Percentiles rank a stretch among this genome's conserved stretches.
Evolutionary conservation across 2,329 filamentous ascomycete species (phyloP).

Genomic region (Monilinia fructicola): DNA sequence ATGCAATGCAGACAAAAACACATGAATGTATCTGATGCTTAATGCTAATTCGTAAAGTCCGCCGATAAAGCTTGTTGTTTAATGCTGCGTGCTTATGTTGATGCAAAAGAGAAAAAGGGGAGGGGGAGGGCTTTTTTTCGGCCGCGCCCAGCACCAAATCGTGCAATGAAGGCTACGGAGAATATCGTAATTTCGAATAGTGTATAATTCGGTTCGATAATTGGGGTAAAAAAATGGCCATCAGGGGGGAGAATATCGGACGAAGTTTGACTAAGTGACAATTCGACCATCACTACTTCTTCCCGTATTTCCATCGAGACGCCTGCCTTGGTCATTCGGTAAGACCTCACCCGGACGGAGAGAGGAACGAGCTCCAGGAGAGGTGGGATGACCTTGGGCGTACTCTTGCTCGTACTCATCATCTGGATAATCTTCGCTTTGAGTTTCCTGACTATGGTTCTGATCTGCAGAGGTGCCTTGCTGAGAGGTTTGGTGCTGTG

Average conservation of each 20-base stretch:
- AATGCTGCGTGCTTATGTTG: conserved; percentile 19
- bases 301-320: conserved; percentile 11
- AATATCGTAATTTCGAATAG: conserved; percentile 8
- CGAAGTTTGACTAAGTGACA: conserved; percentile 13
- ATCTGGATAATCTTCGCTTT: conserved; percentile 50
- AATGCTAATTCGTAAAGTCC: conserved; percentile 13
- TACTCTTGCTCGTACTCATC: conserved; percentile 52
- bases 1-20: conserved; percentile 18
- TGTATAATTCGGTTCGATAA: neutral
- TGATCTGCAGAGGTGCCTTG: conserved; percentile 38
- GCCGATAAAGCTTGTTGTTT: conserved; percentile 11
- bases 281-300: conserved; percentile 18
- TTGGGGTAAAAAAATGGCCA: too few species aligned
- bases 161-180: neutral
- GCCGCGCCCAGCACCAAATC: neutral
- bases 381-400: conserved; percentile 22
- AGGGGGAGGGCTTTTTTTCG: neutral
- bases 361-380: conserved; percentile 6
- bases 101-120: conserved; percentile 2
- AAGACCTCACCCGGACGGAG: conserved; percentile 12
- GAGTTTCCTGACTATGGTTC: conserved; percentile 42
- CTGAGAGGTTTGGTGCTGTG: conserved; percentile 42
- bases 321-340: conserved; percentile 9
- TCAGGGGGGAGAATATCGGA: neutral
- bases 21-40: conserved; percentile 19